Conservation (phyloP, 305 asterid genomes). For the Fraxinus floribunda region DNA sequence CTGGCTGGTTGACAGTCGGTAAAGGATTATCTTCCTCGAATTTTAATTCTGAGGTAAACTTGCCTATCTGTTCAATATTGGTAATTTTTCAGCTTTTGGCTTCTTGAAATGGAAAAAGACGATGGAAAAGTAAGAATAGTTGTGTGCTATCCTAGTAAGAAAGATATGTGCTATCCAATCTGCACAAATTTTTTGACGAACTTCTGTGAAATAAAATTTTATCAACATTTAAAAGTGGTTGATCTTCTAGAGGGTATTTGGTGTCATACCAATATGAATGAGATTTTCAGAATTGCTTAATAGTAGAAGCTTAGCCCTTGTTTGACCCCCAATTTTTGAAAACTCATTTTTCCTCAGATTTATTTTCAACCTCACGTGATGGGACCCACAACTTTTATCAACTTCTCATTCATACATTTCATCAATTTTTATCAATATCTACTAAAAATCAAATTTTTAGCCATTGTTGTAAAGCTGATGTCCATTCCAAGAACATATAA, state of each 20-base stretch:
- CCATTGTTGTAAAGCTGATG: not conserved
- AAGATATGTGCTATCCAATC: not conserved
- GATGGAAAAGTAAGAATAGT: not conserved
- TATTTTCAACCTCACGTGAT: not conserved
- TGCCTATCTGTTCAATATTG: not conserved
- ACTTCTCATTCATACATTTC: not conserved
- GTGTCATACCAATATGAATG: not conserved
- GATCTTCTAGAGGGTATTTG: not conserved
- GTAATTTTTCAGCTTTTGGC: not conserved
- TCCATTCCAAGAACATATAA: not conserved
- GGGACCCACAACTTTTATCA: not conserved
- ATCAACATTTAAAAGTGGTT: not conserved
- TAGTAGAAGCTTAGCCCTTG: not conserved
- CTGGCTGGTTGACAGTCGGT: constrained; percentile 99
- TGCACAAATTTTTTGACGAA: not conserved
- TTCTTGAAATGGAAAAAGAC: not conserved
- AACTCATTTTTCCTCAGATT: not conserved
- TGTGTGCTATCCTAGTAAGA: not conserved
- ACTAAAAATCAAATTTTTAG: not conserved
- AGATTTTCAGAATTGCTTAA: not conserved
- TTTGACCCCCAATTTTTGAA: not conserved
- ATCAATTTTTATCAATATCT: not conserved
- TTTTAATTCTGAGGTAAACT: constrained; percentile 77
- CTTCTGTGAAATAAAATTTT: not conserved
- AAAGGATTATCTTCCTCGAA: constrained; percentile 86